These are phyloP conservation scores for Eucommia ulmoides DNA, from an alignment of 257 asterid genomes.

Conservation along the genomic window DNA sequence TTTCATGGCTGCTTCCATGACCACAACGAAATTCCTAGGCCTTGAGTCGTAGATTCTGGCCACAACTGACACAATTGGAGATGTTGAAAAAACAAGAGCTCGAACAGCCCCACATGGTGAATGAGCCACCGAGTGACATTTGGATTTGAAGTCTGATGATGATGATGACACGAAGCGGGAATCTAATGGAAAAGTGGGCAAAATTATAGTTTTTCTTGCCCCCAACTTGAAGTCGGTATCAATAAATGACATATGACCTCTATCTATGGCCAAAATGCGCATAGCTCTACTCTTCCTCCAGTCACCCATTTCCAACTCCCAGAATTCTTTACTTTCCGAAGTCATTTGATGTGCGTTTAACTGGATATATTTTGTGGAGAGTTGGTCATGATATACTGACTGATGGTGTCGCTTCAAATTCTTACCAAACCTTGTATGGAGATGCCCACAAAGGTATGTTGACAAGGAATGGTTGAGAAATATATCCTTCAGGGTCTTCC, in stretches of 20 bases:
- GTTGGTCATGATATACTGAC: constrained; percentile 15
- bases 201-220: constrained; percentile 44
- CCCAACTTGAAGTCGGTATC: constrained; percentile 56
- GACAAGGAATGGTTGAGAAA: constrained; percentile 41
- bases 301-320: constrained; percentile 99
- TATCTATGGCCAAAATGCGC: constrained; percentile 82
- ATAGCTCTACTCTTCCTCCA: constrained; percentile 76
- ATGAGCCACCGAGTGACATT: constrained; percentile 23
- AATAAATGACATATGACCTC: constrained; percentile 60
- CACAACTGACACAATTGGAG: constrained; percentile 54
- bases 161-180: constrained; percentile 42
- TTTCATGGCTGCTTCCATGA: constrained; percentile 52
- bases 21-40: constrained; percentile 36
- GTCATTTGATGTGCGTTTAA: constrained; percentile 37
- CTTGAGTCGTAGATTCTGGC: constrained; percentile 74
- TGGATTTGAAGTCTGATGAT: constrained; percentile 20
- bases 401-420: constrained; percentile 71
- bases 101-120: constrained; percentile 33
- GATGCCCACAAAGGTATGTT: constrained; percentile 86
- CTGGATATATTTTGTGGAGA: constrained; percentile 42
- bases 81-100: constrained; percentile 68
- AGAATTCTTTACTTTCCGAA: constrained; percentile 35
- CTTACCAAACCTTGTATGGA: constrained; percentile 68
- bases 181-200: constrained; percentile 82
- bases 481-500: constrained; percentile 53